A percentile compares a stretch with the other conserved stretches of the same genome.
Evolutionary conservation across 208 protist genomes (phyloP).

Genomic region (Trypanosoma congolense): DNA sequence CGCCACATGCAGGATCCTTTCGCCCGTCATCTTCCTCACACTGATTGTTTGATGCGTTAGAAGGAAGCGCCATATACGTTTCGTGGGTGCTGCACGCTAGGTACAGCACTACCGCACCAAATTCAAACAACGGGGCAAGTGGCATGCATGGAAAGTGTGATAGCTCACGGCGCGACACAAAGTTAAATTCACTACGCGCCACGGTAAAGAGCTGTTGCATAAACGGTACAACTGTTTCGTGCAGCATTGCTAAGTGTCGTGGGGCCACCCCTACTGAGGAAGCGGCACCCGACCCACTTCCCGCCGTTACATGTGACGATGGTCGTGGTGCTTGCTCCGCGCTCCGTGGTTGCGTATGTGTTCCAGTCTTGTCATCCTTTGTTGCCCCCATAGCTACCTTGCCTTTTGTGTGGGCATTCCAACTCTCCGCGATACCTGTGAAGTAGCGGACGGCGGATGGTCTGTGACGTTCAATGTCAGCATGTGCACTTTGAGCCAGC

Average conservation of each 20-base stretch:
- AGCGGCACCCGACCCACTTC: neutral
- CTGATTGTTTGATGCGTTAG: neutral
- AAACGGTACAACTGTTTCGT: conserved; percentile 54
- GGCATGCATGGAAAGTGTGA: conserved; percentile 49
- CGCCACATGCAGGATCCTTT: too few relatives aligned
- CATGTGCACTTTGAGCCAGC: conserved; percentile 34
- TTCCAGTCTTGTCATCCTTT: too few relatives aligned
- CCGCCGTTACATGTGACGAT: neutral
- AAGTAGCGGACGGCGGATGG: neutral
- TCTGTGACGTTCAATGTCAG: conserved; percentile 22
- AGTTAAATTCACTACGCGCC: conserved; percentile 52
- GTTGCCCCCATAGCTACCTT: neutral
- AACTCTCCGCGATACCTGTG: neutral
- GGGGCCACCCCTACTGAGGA: conserved; percentile 13
- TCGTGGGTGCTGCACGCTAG: conserved; percentile 36
- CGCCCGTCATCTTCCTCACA: neutral
- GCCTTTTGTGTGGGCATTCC: neutral
- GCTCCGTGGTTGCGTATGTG: too few relatives aligned
- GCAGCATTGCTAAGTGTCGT: conserved; percentile 32
- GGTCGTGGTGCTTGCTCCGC: neutral
- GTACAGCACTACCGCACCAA: conserved; percentile 61
- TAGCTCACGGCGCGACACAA: conserved; percentile 61
- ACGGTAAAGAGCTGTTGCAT: conserved; percentile 41
- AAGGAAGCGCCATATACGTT: conserved; percentile 26
- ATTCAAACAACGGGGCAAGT: conserved; percentile 43